These are phyloP conservation scores for Acer saccharum DNA, from an alignment of 345 rosid genomes.

Conservation along the genomic window DNA sequence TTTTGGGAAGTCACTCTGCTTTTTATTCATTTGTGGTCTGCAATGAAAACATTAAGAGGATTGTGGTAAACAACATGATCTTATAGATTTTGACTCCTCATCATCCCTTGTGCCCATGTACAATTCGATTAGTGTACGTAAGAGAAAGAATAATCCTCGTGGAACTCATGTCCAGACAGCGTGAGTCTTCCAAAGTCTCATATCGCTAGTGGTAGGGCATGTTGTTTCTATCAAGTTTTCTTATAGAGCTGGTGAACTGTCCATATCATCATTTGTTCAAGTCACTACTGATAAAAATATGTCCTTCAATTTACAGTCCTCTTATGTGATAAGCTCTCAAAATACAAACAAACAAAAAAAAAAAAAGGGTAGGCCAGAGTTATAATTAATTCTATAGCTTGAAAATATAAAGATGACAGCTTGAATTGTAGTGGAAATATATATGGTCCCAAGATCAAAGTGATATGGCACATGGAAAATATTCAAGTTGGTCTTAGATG, in stretches of 20 bases:
- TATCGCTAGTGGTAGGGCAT: background rate
- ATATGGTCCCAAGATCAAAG: background rate
- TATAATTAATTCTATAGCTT: background rate
- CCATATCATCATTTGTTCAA: background rate
- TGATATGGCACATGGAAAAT: background rate
- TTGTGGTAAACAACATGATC: background rate
- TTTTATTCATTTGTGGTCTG: background rate
- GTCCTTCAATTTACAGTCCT: background rate
- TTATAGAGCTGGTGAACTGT: background rate
- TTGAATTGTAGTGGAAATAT: background rate
- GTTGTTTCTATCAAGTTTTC: background rate
- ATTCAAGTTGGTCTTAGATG: background rate
- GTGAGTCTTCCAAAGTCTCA: background rate
- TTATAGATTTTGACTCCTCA: background rate
- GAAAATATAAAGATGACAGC: background rate
- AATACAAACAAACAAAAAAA: background rate
- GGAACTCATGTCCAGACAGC: no score
- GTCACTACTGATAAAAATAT: no score
- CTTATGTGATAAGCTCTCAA: background rate
- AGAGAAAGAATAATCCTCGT: no score
- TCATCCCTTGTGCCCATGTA: no score
- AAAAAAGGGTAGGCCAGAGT: no score
- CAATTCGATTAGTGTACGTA: no score
- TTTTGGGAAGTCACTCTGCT: background rate
- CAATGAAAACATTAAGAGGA: background rate